Conservation (phyloP, 2,329 filamentous ascomycete genomes). For the Coniella lustricola region DNA sequence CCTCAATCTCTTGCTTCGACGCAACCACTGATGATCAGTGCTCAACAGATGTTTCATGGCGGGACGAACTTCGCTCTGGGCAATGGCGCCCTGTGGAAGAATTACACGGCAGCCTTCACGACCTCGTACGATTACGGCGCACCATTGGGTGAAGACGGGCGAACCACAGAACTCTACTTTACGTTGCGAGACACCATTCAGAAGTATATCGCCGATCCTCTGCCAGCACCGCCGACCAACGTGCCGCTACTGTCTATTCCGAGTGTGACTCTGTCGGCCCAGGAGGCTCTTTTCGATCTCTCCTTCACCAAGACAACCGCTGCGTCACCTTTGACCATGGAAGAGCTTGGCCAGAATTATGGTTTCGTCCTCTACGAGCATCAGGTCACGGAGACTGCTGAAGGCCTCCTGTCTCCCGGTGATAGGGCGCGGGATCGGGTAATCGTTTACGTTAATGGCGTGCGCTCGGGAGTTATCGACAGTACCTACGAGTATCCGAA, state of each 20-base stretch:
- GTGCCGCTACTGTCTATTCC: slow-evolving; percentile 27
- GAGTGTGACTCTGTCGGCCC: slow-evolving; percentile 31
- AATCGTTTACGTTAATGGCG: slow-evolving; percentile 39
- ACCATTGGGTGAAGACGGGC: slow-evolving; percentile 42
- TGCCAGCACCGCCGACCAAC: slow-evolving; percentile 31
- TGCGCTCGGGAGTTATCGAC: slow-evolving; percentile 37
- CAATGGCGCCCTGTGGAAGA: slow-evolving; percentile 38
- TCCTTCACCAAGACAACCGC: slow-evolving; percentile 21
- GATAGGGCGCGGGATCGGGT: slow-evolving; percentile 39
- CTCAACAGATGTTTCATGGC: slow-evolving; percentile 39
- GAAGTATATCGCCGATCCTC: slow-evolving; percentile 29
- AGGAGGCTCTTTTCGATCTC: slow-evolving; percentile 31
- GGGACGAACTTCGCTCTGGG: slow-evolving; percentile 44
- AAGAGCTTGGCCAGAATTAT: slow-evolving; percentile 35
- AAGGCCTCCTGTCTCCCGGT: slow-evolving; percentile 32
- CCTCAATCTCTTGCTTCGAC: too few relatives aligned
- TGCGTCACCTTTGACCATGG: slow-evolving; percentile 34
- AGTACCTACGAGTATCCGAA: slow-evolving; percentile 34
- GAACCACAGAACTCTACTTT: slow-evolving; percentile 36
- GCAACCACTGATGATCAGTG: not conserved
- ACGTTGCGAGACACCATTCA: slow-evolving; percentile 32
- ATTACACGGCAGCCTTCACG: slow-evolving; percentile 33
- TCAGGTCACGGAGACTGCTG: slow-evolving; percentile 19
- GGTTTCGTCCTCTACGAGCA: slow-evolving; percentile 39
- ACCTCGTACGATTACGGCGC: slow-evolving; percentile 45